A percentile compares a stretch with the other conserved stretches of the same genome.
These are phyloP conservation scores for Globisporangium canariense DNA, from an alignment of 352 stramenopile genomes.

Conservation along the genomic window DNA sequence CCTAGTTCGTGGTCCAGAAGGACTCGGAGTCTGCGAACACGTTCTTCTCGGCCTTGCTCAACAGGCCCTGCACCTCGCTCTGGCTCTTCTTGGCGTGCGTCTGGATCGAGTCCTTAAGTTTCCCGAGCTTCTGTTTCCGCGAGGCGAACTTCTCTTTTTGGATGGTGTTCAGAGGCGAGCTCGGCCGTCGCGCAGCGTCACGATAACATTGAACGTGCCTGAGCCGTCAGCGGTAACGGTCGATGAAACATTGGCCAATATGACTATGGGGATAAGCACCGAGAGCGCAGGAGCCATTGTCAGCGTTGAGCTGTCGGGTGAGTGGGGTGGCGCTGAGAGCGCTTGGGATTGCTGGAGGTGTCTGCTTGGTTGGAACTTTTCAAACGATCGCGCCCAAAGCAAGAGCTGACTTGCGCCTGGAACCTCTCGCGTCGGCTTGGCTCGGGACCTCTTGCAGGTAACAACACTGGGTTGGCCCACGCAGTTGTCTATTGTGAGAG, in stretches of 20 bases:
- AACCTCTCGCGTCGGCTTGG: too few relatives aligned
- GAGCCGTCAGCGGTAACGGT: not conserved
- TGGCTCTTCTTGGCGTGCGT: not conserved
- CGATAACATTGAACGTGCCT: not conserved
- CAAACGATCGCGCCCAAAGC: too few relatives aligned
- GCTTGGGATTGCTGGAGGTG: too few relatives aligned
- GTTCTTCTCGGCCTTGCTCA: not conserved
- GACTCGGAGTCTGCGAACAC: not conserved
- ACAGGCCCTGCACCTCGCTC: not conserved
- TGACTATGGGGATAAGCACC: not conserved
- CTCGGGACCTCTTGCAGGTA: too few relatives aligned
- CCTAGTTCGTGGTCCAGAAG: slow-evolving; percentile 1
- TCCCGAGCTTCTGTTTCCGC: not conserved
- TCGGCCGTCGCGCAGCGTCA: not conserved
- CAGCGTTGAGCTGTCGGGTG: not conserved
- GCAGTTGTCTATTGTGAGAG: too few relatives aligned
- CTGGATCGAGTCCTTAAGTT: not conserved
- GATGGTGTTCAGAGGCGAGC: not conserved
- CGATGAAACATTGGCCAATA: not conserved
- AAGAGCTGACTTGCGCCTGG: too few relatives aligned
- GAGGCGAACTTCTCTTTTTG: not conserved
- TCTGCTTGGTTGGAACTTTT: too few relatives aligned
- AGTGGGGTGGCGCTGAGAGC: too few relatives aligned
- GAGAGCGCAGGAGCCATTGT: not conserved
- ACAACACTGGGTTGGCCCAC: too few relatives aligned